Conservation (phyloP, 2,329 filamentous ascomycete species). For the Fusarium sambucinum region DNA sequence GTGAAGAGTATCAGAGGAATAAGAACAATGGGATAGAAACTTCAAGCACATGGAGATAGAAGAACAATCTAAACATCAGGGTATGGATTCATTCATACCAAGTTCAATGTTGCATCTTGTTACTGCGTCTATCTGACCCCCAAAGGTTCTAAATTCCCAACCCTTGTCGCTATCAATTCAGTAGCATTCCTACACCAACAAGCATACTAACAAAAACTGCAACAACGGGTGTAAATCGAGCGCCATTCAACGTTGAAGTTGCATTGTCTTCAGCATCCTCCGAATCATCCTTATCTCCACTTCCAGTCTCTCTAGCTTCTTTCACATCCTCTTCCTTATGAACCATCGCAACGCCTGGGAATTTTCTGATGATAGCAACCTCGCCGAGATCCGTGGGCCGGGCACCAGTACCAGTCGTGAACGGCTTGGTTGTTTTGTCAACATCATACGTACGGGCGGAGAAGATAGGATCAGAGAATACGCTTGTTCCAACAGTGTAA, state of each 20-base stretch:
- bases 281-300: background rate
- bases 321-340: constrained; percentile 22
- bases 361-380: background rate
- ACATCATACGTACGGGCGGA: background rate
- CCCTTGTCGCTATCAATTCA: background rate
- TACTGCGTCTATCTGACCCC: background rate
- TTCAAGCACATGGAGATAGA: constrained; percentile 61
- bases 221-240: background rate
- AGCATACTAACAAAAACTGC: constrained; percentile 14
- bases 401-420: background rate
- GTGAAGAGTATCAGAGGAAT: constrained; percentile 62
- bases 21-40: constrained; percentile 59
- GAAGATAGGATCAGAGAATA: background rate
- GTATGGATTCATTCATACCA: background rate
- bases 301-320: background rate
- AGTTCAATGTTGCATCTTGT: background rate
- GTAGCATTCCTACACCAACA: constrained; percentile 22
- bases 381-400: background rate
- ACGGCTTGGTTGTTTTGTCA: background rate
- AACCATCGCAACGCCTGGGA: constrained; percentile 32
- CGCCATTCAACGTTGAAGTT: background rate
- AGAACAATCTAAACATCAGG: background rate
- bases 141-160: background rate
- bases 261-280: background rate
- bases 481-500: background rate